Evolutionary conservation across 345 rosid species (phyloP).

Genomic region (Eucalyptus tenuipes): DNA sequence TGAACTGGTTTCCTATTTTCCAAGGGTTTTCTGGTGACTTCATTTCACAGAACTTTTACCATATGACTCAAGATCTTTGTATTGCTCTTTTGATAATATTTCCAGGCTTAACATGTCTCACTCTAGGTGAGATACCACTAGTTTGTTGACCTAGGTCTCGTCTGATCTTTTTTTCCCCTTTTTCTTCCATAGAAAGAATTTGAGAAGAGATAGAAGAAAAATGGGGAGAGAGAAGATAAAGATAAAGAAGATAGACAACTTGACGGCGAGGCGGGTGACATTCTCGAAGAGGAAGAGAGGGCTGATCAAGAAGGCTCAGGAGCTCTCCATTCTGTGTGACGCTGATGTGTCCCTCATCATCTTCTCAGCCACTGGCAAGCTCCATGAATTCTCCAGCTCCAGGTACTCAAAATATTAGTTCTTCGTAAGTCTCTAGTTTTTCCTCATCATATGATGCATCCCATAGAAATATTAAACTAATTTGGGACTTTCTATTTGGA

Average conservation of each 20-base stretch:
- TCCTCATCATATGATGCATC: not conserved
- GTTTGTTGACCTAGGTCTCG: not conserved
- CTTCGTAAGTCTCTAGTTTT: not conserved
- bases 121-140: not conserved
- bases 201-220: not conserved
- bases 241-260: conserved; percentile 37
- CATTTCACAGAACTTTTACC: not conserved
- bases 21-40: not conserved
- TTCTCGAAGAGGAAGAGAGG: conserved; percentile 41
- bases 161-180: not conserved
- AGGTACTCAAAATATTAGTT: conserved; percentile 6
- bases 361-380: conserved; percentile 50
- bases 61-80: not conserved
- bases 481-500: not conserved
- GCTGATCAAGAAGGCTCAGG: conserved; percentile 42
- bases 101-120: not conserved
- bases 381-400: conserved; percentile 36
- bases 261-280: conserved; percentile 47
- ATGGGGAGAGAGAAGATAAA: conserved; percentile 18
- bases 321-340: conserved; percentile 41
- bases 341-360: conserved; percentile 42
- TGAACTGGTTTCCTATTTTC: not conserved
- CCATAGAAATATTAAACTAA: not conserved
- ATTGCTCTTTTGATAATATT: not conserved
- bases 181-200: not conserved